phyloP scores from a whole-genome alignment of 352 stramenopile genomes.

The Halophytophthora polymorphica region DNA sequence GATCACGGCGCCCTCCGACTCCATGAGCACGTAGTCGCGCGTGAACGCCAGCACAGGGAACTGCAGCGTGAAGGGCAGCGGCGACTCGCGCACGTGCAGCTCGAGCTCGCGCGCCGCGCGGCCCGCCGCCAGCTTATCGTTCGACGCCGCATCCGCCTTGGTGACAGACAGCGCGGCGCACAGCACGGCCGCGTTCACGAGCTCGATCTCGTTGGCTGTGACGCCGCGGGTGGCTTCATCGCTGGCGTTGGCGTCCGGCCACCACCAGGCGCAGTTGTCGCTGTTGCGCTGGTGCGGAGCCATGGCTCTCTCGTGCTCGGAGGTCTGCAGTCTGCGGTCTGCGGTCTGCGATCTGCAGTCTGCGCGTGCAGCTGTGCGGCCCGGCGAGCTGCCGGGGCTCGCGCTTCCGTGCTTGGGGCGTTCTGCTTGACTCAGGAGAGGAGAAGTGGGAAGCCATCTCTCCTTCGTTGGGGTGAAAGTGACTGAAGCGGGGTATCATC shows the following conservation, averaged over 20 bases:
- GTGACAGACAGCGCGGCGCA: constrained; percentile 50
- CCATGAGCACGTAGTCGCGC: constrained; percentile 51
- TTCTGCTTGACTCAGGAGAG: too few relatives aligned
- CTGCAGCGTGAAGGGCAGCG: constrained; percentile 53
- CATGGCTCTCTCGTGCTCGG: constrained; percentile 6
- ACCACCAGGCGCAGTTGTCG: constrained; percentile 25
- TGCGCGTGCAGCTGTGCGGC: too few relatives aligned
- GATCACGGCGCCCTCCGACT: constrained; percentile 55
- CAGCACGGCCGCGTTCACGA: constrained; percentile 69
- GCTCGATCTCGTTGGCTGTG: constrained; percentile 49
- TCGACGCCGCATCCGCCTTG: constrained; percentile 14
- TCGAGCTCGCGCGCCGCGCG: constrained; percentile 39
- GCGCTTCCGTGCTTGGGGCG: too few relatives aligned
- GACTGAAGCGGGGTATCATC: too few relatives aligned
- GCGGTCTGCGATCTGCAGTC: too few relatives aligned
- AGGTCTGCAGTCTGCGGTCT: too few relatives aligned
- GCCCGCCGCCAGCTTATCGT: constrained; percentile 12
- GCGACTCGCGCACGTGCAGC: constrained; percentile 53
- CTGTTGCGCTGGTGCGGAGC: constrained; percentile 7
- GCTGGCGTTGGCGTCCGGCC: constrained; percentile 11
- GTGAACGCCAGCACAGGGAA: constrained; percentile 51
- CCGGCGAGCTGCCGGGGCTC: too few relatives aligned
- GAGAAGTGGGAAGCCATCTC: too few relatives aligned
- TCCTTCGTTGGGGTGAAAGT: too few relatives aligned
- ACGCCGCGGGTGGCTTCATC: constrained; percentile 8